phyloP scores from a whole-genome alignment of 176 grass and related monocot species.

The bread wheat (Triticum aestivum) region IWGSC_CS_RefSeq_v2.1 NC_057799.1:394285896-394286395 shows the following conservation, averaged over 20 bases:
- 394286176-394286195: conserved; percentile 62
- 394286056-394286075: no score
- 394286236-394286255: conserved; percentile 89
- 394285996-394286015: not conserved
- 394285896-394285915: not conserved
- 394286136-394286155: conserved; percentile 35
- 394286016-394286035: not conserved
- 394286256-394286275: conserved; percentile 88
- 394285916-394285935: not conserved
- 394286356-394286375: conserved; percentile 1
- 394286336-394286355: conserved; percentile 3
- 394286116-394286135: conserved; percentile 80
- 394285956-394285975: conserved; percentile 30
- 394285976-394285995: not conserved
- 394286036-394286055: not conserved
- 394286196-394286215: conserved; percentile 30
- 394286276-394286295: conserved; percentile 15
- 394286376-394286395: not conserved
- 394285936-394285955: conserved; percentile 4
- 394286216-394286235: conserved; percentile 82
- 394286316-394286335: not conserved
- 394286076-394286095: conserved; percentile 28
- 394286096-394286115: conserved; percentile 54
- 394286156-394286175: conserved; percentile 78
- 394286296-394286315: not conserved